These are phyloP conservation scores for Gymnopilus junonius DNA, from an alignment of 768 basidiomycete species.

Conservation along the genomic window DNA sequence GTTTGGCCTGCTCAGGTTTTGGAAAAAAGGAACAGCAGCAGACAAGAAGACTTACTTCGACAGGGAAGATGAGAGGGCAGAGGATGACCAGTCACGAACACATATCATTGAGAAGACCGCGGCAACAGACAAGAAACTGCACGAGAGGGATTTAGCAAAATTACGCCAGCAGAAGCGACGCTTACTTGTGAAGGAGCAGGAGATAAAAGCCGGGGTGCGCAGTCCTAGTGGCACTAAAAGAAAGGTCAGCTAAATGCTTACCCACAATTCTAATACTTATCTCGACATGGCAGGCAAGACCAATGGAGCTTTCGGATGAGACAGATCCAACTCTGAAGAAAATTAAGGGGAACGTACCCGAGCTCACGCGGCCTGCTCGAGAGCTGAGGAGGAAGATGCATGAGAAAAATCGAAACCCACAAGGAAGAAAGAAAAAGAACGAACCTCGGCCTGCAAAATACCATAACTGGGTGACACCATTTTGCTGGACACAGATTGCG, in stretches of 20 bases:
- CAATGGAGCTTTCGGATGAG: conserved; percentile 5
- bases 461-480: conserved; percentile 7
- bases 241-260: conserved; percentile 5
- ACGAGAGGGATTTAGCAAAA: conserved; percentile 4
- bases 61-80: conserved; percentile 4
- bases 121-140: background rate
- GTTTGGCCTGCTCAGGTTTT: conserved; percentile 6
- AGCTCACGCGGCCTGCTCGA: conserved; percentile 14
- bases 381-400: background rate
- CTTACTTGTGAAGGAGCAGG: conserved; percentile 1
- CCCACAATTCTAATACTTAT: background rate
- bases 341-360: conserved; percentile 5
- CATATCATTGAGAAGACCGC: background rate
- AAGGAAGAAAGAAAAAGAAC: conserved; percentile 1
- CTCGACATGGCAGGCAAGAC: background rate
- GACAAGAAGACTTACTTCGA: conserved; percentile 4
- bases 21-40: background rate
- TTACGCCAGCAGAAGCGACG: conserved; percentile 10
- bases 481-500: background rate
- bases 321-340: conserved; percentile 5
- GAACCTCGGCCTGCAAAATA: conserved; percentile 7
- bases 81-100: background rate
- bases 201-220: conserved; percentile 5
- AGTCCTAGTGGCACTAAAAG: conserved; percentile 15
- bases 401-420: background rate